Percentiles rank a stretch among this genome's conserved stretches.
Evolutionary conservation across 179 eudicot genomes (phyloP).

Genomic region (Spergularia azorica): DNA sequence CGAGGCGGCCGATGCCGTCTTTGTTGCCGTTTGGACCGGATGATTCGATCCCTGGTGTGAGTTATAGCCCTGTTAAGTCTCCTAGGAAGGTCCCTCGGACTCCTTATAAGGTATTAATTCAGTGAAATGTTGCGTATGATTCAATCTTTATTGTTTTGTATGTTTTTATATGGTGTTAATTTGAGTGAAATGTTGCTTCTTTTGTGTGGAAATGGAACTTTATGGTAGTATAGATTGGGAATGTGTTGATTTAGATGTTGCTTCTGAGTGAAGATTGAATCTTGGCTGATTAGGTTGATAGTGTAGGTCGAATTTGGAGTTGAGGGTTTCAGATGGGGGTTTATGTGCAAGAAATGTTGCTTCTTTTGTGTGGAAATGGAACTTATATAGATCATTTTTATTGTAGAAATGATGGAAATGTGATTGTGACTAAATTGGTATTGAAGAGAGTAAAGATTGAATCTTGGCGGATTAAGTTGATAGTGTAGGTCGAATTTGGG

Average conservation of each 20-base stretch:
- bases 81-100: constrained; percentile 74
- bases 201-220: not conserved
- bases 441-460: not conserved
- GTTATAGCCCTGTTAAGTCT: constrained; percentile 68
- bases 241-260: no score
- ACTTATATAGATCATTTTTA: not conserved
- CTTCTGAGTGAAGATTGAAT: no score
- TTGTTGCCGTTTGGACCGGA: constrained; percentile 65
- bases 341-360: not conserved
- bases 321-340: not conserved
- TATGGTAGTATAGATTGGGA: not conserved
- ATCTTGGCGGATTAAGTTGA: constrained; percentile 1
- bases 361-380: not conserved
- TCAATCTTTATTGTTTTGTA: not conserved
- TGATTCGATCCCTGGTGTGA: constrained; percentile 59
- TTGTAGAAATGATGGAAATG: not conserved
- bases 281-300: not conserved
- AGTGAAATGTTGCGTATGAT: not conserved
- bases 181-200: not conserved
- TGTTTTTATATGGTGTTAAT: not conserved
- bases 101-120: constrained; percentile 63
- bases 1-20: constrained; percentile 54
- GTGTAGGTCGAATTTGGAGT: not conserved
- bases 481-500: not conserved
- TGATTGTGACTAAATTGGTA: not conserved